Conservation (phyloP, 441 rosid species). For the Brassica hybrid region DNA sequence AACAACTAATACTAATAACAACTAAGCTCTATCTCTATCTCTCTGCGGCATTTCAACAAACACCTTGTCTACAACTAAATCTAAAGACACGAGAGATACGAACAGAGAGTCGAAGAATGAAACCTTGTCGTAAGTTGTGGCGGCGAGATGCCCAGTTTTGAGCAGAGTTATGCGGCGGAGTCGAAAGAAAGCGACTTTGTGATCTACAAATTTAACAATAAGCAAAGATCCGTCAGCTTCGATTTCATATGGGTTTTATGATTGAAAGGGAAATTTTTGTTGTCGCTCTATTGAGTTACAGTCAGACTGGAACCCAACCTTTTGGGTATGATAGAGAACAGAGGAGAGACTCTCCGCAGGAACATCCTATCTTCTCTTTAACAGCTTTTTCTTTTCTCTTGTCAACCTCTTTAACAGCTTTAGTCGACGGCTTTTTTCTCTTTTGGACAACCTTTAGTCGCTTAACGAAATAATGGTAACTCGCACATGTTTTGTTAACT, state of each 20-base stretch:
- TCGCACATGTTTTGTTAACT: too few species aligned
- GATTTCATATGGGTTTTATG: not conserved
- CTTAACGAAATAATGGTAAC: too few species aligned
- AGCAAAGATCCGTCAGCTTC: not conserved
- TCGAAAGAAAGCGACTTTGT: constrained; percentile 33
- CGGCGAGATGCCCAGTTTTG: constrained; percentile 6
- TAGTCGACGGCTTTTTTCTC: too few species aligned
- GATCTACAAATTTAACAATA: not conserved
- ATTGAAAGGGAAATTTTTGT: not conserved
- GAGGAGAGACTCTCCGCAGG: constrained; percentile 25
- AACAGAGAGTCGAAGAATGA: not conserved
- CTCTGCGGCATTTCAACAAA: constrained; percentile 38
- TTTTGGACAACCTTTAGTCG: too few species aligned
- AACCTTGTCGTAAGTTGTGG: constrained; percentile 23
- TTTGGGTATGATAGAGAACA: constrained; percentile 16
- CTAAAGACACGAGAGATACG: not conserved
- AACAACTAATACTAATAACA: constrained; percentile 3
- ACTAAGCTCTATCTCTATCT: not conserved
- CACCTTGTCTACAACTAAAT: constrained; percentile 5
- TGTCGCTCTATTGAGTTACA: not conserved
- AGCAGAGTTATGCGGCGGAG: not conserved
- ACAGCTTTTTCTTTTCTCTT: too few species aligned
- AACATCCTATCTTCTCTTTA: not conserved
- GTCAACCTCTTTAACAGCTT: too few species aligned
- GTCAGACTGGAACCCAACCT: constrained; percentile 13